Percentiles rank a stretch among this genome's conserved stretches.
These are phyloP conservation scores for Jatropha curcas DNA, from an alignment of 345 rosid species.

Conservation along the genomic window DNA sequence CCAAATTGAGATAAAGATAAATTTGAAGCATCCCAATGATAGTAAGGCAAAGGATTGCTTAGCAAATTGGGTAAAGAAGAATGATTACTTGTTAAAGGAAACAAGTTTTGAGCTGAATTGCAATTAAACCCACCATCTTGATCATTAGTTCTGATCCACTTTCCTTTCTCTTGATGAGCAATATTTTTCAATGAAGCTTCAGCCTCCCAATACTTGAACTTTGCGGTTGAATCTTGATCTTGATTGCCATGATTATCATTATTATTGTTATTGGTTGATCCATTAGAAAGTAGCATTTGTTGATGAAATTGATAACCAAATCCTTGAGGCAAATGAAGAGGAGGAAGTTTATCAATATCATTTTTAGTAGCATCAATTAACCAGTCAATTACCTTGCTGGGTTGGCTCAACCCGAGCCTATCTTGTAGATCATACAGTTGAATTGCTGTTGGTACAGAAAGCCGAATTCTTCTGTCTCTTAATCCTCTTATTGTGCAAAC, in stretches of 20 bases:
- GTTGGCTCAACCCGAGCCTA: slow-evolving; percentile 77
- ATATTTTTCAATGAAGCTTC: slow-evolving; percentile 31
- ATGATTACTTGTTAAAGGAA: slow-evolving; percentile 38
- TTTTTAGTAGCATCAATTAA: slow-evolving; percentile 66
- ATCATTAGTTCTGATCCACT: slow-evolving; percentile 46
- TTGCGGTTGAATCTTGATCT: slow-evolving; percentile 8
- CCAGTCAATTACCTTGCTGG: slow-evolving; percentile 96
- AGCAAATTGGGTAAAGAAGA: slow-evolving; percentile 41
- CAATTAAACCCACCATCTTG: slow-evolving; percentile 33
- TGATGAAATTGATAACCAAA: slow-evolving; percentile 74
- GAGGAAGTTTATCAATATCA: slow-evolving; percentile 89
- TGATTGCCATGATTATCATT: slow-evolving; percentile 10
- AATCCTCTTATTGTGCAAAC: slow-evolving; percentile 90
- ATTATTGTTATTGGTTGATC: slow-evolving; percentile 12
- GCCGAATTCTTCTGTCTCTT: slow-evolving; percentile 82
- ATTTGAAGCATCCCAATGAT: slow-evolving; percentile 64
- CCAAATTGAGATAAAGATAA: slow-evolving; percentile 59
- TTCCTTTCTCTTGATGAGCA: slow-evolving; percentile 64
- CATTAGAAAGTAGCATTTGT: slow-evolving; percentile 38
- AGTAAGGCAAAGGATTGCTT: no score
- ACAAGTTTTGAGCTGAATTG: slow-evolving; percentile 42
- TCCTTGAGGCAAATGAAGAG: slow-evolving; percentile 73
- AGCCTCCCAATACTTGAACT: slow-evolving; percentile 43
- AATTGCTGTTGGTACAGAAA: slow-evolving; percentile 92
- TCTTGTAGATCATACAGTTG: slow-evolving; percentile 93